Conservation (phyloP, 345 rosid species). For the Lepidium sativum region DNA sequence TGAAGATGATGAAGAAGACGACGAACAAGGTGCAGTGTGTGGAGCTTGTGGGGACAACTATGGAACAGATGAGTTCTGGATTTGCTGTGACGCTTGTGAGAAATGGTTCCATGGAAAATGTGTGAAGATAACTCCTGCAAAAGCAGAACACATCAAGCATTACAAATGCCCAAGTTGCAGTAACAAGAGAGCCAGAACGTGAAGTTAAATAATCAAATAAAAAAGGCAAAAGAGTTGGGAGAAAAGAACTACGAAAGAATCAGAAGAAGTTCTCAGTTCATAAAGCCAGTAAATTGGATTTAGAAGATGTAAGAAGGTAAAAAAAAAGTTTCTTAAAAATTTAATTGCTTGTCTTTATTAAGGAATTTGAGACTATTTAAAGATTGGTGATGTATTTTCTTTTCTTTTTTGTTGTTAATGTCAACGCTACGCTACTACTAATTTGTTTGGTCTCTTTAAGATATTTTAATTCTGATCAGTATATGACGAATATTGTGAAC, state of each 20-base stretch:
- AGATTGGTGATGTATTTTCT: constrained; percentile 2
- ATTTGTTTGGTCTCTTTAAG: constrained; percentile 6
- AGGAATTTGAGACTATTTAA: constrained; percentile 5
- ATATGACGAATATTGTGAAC: not conserved
- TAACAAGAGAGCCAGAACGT: constrained; percentile 86
- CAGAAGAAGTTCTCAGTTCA: not conserved
- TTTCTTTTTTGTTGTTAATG: constrained; percentile 6
- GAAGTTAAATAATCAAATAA: constrained; percentile 12
- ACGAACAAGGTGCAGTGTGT: constrained; percentile 89
- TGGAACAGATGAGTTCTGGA: constrained; percentile 95
- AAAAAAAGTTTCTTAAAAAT: not conserved
- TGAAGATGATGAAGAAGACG: constrained; percentile 88
- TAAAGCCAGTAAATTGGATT: constrained; percentile 1
- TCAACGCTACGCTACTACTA: constrained; percentile 3
- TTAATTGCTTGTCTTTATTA: constrained; percentile 4
- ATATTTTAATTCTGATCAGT: not conserved
- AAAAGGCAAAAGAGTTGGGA: constrained; percentile 4
- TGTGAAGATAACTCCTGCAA: constrained; percentile 99
- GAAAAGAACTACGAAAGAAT: not conserved
- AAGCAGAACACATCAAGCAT: constrained; percentile 97
- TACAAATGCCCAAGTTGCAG: constrained; percentile 98
- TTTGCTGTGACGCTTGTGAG: constrained; percentile 95
- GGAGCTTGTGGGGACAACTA: constrained; percentile 97
- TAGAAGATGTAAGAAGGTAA: constrained; percentile 22
- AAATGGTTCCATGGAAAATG: constrained; percentile 99